phyloP scores from a whole-genome alignment of 208 protist genomes.

The Herpetomonas samuelpessoai region DNA sequence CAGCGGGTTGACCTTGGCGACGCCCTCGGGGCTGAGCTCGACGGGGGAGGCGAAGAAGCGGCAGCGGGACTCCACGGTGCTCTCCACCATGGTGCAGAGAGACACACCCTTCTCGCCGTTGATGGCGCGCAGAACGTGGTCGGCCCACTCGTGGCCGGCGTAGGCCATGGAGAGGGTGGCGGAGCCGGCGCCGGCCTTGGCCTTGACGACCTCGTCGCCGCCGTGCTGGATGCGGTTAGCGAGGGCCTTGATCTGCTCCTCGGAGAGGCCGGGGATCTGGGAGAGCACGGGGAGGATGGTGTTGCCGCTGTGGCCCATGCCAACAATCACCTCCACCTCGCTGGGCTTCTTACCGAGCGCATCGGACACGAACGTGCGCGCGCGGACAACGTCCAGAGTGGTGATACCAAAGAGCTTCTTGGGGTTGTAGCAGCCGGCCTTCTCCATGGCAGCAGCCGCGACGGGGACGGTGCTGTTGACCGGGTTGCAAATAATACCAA shows the following conservation, averaged over 20 bases:
- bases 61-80: slow-evolving; percentile 38
- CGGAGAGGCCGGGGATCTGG: slow-evolving; percentile 42
- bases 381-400: slow-evolving; percentile 86
- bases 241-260: slow-evolving; percentile 71
- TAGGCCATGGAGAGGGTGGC: slow-evolving; percentile 36
- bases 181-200: slow-evolving; percentile 83
- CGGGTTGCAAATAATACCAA: slow-evolving; percentile 94
- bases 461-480: slow-evolving; percentile 96
- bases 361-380: slow-evolving; percentile 77
- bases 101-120: slow-evolving; percentile 54
- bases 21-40: slow-evolving; percentile 68
- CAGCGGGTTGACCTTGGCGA: slow-evolving; percentile 14
- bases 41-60: slow-evolving; percentile 77
- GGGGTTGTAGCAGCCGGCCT: slow-evolving; percentile 82
- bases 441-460: slow-evolving; percentile 87
- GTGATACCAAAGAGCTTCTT: slow-evolving; percentile 91
- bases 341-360: slow-evolving; percentile 45
- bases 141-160: slow-evolving; percentile 6
- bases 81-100: slow-evolving; percentile 77
- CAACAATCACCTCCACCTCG: slow-evolving; percentile 80
- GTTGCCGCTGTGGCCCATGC: slow-evolving; percentile 93
- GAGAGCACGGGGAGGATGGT: slow-evolving; percentile 95
- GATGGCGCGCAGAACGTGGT: slow-evolving; percentile 41
- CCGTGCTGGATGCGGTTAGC: slow-evolving; percentile 84
- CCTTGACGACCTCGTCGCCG: slow-evolving; percentile 88